Base-by-base conservation (phyloP, 352 stramenopile species). In the Peronospora farinosa region DNA sequence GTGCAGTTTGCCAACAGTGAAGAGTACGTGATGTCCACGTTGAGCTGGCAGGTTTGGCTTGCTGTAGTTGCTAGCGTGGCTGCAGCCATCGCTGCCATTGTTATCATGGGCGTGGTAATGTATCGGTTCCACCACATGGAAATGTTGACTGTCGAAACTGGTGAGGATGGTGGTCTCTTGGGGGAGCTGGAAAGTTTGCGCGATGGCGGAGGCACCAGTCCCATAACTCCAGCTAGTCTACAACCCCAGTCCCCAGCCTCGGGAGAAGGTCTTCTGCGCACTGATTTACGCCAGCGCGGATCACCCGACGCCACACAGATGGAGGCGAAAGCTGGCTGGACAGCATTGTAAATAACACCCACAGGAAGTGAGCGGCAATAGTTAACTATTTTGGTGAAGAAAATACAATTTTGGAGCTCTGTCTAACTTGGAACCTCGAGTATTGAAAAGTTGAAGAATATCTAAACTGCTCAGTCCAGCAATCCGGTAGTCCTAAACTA, bases 21-120 rank as follows among this genome's bases (percentile, higher is more conserved):
- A 43, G 54, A 76, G 37, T 88, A 86, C 56, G 54, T 79, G 11
- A 63, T 88, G 21, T 86, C 67, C 8, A 65, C 70, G 36, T 38
- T 92, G 17, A 67, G 37, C 30, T 85, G 65, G 72, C 54, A 55
- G 0, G 50, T 74, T 3, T 92, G 65, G 60, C 8, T 70, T 30
- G 60, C 63, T 19, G 79, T 93, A 2, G 63, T 91, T 0, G 71
- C 66, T 6, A 86, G 75, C 37, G 67, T 87, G 10, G 65, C 40
- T n/a, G 75, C 64, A 5, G 82, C 79, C 9, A 59, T 74, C 6
- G 57, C 56, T 10, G 65, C 76, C 2, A 60, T 87, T 19, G 60
- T 47, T 2, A 67, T 70, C 4, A 59, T 90, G 2, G 62, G 63
- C 10, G 33, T 89, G 10, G 65, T 86, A 9, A 62, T 74, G 12